A percentile compares a stretch with the other conserved stretches of the same genome.
Conservation (phyloP, 805 yeast genomes). For the Pichia exigua region DNA sequence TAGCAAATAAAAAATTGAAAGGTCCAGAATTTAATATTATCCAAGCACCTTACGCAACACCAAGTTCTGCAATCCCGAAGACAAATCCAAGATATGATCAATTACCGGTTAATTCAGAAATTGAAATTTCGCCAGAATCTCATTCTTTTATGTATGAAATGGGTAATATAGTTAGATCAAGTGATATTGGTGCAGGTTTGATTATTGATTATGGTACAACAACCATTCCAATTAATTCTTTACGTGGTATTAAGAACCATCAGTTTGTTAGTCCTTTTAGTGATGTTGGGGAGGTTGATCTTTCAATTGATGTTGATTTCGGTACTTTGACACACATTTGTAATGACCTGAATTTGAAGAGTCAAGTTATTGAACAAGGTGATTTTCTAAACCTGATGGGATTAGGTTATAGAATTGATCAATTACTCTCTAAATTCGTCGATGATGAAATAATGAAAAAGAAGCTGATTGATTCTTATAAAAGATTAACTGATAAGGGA, state of each 20-base stretch:
- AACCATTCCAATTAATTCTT: constrained; percentile 60
- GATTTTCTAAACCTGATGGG: constrained; percentile 75
- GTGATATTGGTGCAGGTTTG: constrained; percentile 52
- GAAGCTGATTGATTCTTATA: constrained; percentile 48
- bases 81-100: constrained; percentile 40
- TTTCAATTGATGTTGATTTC: constrained; percentile 81
- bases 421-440: constrained; percentile 35
- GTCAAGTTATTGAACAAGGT: constrained; percentile 48
- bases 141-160: constrained; percentile 50
- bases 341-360: constrained; percentile 15
- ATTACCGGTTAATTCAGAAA: constrained; percentile 48
- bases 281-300: constrained; percentile 74
- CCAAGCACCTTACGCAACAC: constrained; percentile 51
- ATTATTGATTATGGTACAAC: constrained; percentile 72
- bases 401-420: constrained; percentile 60
- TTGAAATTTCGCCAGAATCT: constrained; percentile 73
- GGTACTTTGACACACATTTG: constrained; percentile 41
- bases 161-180: constrained; percentile 29
- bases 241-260: constrained; percentile 69
- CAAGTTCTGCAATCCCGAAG: constrained; percentile 51
- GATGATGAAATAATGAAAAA: constrained; percentile 39
- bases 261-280: constrained; percentile 65
- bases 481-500: constrained; percentile 54
- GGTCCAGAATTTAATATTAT: constrained; percentile 44
- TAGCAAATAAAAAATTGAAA: constrained; percentile 2